Base-by-base conservation (phyloP, 352 stramenopile genomes). In the Phytopythium kandeliae region DNA sequence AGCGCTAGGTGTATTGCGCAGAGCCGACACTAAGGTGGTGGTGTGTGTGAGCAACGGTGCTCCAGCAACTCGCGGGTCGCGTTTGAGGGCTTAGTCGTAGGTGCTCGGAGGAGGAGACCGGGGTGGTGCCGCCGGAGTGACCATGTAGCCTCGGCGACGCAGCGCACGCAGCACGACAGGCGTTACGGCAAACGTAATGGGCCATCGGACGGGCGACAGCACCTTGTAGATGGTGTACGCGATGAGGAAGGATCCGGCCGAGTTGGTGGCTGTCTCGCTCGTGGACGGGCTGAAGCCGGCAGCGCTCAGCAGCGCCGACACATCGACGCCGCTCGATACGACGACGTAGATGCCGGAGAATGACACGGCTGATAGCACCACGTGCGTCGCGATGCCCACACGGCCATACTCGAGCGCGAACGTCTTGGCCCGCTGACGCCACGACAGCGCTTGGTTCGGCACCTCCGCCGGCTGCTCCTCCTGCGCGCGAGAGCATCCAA, bases 161-260 rank as follows among this genome's bases (percentile, higher is more conserved):
- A 92, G 51, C n/a, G 65, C 74, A 25, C 79, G 78, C 51, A 93
- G 62, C 37, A 93, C 77, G 7, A 93, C 62, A 10, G 82, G 82
- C 10, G 82, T 91, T 25, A 90, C 74, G 11, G 76, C 78, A 55
- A 91, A 89, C 26, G 82, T 93, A 12, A 93, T 63, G 9, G 79
- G 79, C 82, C 82, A 93, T 21, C 82, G 82, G 28, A 93, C 51
- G 7, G 82, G 82, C n/a, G 75, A 55, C 21, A 81, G 50, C 38
- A 93, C 42, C 54, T 93, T 93, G 76, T 91, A 93, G 46, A 91
- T 55, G 13, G 82, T 77, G 57, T 93, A 93, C 26, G 82, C 66
- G 45, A 93, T 81, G n/a, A 93, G 56, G n/a, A 83, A 74, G 16
- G 78, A 89, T 28, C 77, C 78, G 6, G 79, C 77, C 25, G 74